These are phyloP conservation scores for Colletotrichum euphorbiae DNA, from an alignment of 2,329 filamentous ascomycete genomes.

Conservation along the genomic window DNA sequence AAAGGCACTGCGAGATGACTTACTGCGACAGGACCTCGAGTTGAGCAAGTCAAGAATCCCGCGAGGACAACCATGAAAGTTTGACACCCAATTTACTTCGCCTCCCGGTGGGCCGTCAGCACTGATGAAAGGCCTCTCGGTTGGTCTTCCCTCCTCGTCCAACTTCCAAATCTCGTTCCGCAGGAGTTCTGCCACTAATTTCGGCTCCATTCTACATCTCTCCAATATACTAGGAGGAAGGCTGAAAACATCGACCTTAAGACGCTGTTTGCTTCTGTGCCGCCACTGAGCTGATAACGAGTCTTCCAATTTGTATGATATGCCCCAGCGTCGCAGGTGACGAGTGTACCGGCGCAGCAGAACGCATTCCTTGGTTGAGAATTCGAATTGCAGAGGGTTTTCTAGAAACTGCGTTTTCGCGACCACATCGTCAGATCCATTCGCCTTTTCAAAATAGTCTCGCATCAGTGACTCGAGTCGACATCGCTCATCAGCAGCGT, in stretches of 20 bases:
- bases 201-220: slow-evolving; percentile 78
- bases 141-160: slow-evolving; percentile 56
- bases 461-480: slow-evolving; percentile 79
- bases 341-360: slow-evolving; percentile 65
- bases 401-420: slow-evolving; percentile 54
- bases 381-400: slow-evolving; percentile 72
- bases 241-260: slow-evolving; percentile 61
- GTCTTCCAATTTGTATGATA: slow-evolving; percentile 67
- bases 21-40: slow-evolving; percentile 79
- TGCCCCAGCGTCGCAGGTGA: slow-evolving; percentile 80
- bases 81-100: slow-evolving; percentile 64
- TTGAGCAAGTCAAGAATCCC: slow-evolving; percentile 82
- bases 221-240: slow-evolving; percentile 81
- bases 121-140: background rate
- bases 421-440: slow-evolving; percentile 17
- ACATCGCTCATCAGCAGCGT: slow-evolving; percentile 91
- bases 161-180: slow-evolving; percentile 79
- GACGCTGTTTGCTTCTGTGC: slow-evolving; percentile 16
- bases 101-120: background rate
- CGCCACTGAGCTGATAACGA: slow-evolving; percentile 15
- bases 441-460: slow-evolving; percentile 56
- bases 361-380: slow-evolving; percentile 69
- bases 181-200: slow-evolving; percentile 78
- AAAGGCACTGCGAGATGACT: slow-evolving; percentile 33
- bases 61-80: slow-evolving; percentile 76